A percentile compares a stretch with the other conserved stretches of the same genome.
phyloP scores from a whole-genome alignment of 495 filamentous ascomycete species.

The Penicillium odoratum region DNA sequence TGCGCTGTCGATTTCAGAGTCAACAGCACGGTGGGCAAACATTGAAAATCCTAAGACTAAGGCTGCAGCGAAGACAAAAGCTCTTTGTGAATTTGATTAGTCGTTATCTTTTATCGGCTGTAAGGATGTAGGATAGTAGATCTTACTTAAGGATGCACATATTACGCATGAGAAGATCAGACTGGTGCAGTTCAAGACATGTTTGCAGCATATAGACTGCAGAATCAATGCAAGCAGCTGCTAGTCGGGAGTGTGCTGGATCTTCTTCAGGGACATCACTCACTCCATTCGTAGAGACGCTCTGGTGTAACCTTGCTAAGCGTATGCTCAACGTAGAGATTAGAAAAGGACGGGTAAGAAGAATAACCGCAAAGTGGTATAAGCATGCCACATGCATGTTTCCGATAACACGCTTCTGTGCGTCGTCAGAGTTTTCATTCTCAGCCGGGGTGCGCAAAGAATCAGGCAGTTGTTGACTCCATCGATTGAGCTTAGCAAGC shows the following conservation, averaged over 20 bases:
- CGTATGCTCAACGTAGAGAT: constrained; percentile 39
- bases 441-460: constrained; percentile 24
- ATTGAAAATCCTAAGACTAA: constrained; percentile 46
- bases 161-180: constrained; percentile 33
- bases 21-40: constrained; percentile 37
- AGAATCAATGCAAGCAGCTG: constrained; percentile 40
- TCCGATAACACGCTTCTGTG: constrained; percentile 34
- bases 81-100: constrained; percentile 21
- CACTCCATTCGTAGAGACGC: constrained; percentile 10
- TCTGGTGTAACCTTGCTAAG: constrained; percentile 34
- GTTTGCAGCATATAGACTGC: constrained; percentile 46
- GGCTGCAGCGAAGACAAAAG: constrained; percentile 43
- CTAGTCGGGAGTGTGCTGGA: constrained; percentile 34
- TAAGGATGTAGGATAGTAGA: background rate
- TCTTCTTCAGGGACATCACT: constrained; percentile 27
- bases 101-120: constrained; percentile 9
- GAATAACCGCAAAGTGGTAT: constrained; percentile 46
- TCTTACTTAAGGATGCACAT: constrained; percentile 42
- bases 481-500: constrained; percentile 34
- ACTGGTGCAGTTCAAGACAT: constrained; percentile 36
- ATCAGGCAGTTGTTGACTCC: constrained; percentile 35
- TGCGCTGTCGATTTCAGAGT: constrained; percentile 32
- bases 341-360: constrained; percentile 43
- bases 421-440: constrained; percentile 19
- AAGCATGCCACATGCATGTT: constrained; percentile 44